Conservation (phyloP, 2,329 filamentous ascomycete genomes). For the Aspergillus pseudoterreus region DNA sequence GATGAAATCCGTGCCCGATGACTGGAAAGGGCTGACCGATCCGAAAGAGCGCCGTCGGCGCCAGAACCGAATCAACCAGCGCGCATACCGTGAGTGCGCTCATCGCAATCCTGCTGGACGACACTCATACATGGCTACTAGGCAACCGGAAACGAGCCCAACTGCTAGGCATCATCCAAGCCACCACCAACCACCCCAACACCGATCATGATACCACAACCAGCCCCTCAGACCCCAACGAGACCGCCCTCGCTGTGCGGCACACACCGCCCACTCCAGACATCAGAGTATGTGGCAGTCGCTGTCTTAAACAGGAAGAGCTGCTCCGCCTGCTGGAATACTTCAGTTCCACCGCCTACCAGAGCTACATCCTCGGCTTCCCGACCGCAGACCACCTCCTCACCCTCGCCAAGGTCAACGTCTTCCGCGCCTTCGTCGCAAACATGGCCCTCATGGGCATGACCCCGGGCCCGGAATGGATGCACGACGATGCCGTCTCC, state of each 20-base stretch:
- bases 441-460: slow-evolving; percentile 27
- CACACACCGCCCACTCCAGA: not conserved
- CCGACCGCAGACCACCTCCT: slow-evolving; percentile 30
- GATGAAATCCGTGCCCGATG: slow-evolving; percentile 7
- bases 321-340: slow-evolving; percentile 6
- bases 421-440: slow-evolving; percentile 30
- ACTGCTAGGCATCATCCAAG: not conserved
- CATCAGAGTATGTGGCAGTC: not conserved
- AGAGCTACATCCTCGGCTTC: slow-evolving; percentile 20
- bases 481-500: slow-evolving; percentile 28
- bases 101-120: not conserved
- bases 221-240: not conserved
- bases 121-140: slow-evolving; percentile 1
- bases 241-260: not conserved
- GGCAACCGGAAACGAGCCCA: slow-evolving; percentile 17
- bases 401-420: slow-evolving; percentile 31
- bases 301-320: slow-evolving; percentile 1
- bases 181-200: not conserved
- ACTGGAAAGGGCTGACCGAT: slow-evolving; percentile 22
- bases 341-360: slow-evolving; percentile 18
- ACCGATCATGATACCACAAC: not conserved
- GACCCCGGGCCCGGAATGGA: slow-evolving; percentile 11
- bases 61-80: slow-evolving; percentile 28
- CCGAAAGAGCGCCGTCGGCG: slow-evolving; percentile 22
- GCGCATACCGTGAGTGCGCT: slow-evolving; percentile 20